Conservation (phyloP, 441 rosid species). For the Brassica hybrid region DNA sequence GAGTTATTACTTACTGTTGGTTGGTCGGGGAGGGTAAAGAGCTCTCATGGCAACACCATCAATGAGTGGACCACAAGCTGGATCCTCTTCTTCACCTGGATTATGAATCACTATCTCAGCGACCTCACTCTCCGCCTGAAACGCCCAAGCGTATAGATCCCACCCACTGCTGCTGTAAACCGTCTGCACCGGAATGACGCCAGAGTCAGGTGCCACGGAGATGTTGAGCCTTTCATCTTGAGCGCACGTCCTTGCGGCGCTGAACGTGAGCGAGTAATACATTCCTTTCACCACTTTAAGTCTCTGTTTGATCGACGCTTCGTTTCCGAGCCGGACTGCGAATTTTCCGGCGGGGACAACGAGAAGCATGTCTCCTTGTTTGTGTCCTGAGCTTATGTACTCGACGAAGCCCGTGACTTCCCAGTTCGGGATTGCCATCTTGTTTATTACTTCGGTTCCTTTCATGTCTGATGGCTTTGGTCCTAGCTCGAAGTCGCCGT, state of each 20-base stretch:
- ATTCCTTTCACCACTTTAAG: constrained; percentile 51
- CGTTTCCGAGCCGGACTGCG: constrained; percentile 67
- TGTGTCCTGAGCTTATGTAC: constrained; percentile 65
- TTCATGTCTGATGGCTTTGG: constrained; percentile 59
- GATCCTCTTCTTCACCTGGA: constrained; percentile 90
- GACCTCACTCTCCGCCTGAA: constrained; percentile 46
- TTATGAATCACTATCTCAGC: constrained; percentile 72
- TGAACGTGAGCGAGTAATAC: constrained; percentile 65
- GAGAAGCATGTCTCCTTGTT: constrained; percentile 77
- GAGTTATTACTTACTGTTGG: constrained; percentile 55
- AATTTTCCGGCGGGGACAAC: constrained; percentile 70
- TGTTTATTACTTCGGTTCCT: constrained; percentile 53
- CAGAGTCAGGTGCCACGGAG: constrained; percentile 66
- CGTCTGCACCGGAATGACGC: constrained; percentile 80
- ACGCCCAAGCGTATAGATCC: constrained; percentile 92
- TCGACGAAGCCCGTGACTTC: constrained; percentile 62
- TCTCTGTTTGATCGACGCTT: constrained; percentile 65
- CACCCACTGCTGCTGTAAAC: constrained; percentile 82
- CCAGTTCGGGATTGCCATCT: constrained; percentile 59
- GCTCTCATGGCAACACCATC: constrained; percentile 76
- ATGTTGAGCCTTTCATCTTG: constrained; percentile 66
- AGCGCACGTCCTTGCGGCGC: constrained; percentile 69
- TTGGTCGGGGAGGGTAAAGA: constrained; percentile 69
- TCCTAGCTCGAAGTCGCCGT: constrained; percentile 65
- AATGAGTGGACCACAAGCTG: constrained; percentile 90